Evolutionary conservation across 768 basidiomycete genomes (phyloP), one percentile per base, ranked within the genome.

Genomic region (Infundibulicybe gibba): DNA sequence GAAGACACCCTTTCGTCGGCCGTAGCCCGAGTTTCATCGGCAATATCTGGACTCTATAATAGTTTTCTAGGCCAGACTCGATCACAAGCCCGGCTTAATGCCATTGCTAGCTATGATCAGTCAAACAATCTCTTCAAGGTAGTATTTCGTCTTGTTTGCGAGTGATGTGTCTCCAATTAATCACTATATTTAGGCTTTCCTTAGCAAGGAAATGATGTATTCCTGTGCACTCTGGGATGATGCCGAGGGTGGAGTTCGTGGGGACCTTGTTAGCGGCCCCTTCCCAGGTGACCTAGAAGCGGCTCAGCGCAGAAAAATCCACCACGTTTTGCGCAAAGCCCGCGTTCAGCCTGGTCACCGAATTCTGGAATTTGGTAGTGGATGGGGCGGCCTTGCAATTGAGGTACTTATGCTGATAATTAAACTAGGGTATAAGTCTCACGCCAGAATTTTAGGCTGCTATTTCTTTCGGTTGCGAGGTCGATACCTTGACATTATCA

Each of bases 371-470:
- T 91, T 94, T 57, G 93, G 92, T 17, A 85, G 85, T 41, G 93
- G 93, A n/a, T 95, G 93, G 93, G 93, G 92, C 16, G 89, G 84
- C 42, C 75, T 95, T 39, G 89, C 91, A 11, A 94, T 95, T 48
- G 83, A 89, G 79, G 89, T 85, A 44, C 20, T 63, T 52, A 38
- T 46, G 25, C 25, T 25, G 25, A 25, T 25, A 25, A 25, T 25
- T 8, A 25, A 25, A 25, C 25, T 8, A 8, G 25, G 25, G 3
- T 3, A 25, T 25, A 25, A 4, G 8, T 25, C 25, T 25, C 25
- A 25, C 25, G 25, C 25, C 25, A 8, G 21, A 41, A 30, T 38
- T 50, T 11, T 47, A 87, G 83, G 87, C 87, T 44, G 86, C 84
- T 13, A 75, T 73, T 14, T 58, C 79, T 60, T 81, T 75, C 59